Conservation (phyloP, 2,329 filamentous ascomycete species). For the Penicillium fuscoglaucum region DNA sequence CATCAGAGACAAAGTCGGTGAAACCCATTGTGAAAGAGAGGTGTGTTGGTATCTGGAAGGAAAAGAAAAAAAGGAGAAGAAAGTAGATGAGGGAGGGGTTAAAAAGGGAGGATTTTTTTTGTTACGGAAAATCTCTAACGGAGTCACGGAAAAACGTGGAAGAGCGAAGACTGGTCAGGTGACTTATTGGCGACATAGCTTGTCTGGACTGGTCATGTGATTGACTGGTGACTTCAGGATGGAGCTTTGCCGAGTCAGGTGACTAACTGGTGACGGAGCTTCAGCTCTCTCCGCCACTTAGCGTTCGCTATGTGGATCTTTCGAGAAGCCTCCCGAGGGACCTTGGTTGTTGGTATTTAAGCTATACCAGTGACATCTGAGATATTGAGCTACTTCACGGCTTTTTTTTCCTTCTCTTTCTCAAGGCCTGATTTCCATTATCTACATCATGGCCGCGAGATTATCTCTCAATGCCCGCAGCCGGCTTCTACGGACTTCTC, state of each 20-base stretch:
- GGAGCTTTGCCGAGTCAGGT: conserved; percentile 1
- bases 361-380: not conserved
- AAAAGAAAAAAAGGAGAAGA: conserved; percentile 22
- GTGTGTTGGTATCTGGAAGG: conserved; percentile 24
- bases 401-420: not conserved
- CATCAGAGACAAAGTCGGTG: conserved; percentile 63
- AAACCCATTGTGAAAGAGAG: conserved; percentile 60
- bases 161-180: conserved; percentile 8
- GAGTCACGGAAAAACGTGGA: conserved; percentile 20
- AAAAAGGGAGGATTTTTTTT: conserved; percentile 33
- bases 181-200: conserved; percentile 28
- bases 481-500: conserved; percentile 31
- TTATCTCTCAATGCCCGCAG: conserved; percentile 31
- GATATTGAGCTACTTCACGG: not conserved
- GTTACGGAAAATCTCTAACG: conserved; percentile 14
- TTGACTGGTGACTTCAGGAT: not conserved
- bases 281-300: conserved; percentile 31
- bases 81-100: conserved; percentile 33
- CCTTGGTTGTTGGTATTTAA: conserved; percentile 14
- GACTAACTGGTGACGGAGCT: conserved; percentile 30
- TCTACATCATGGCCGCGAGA: conserved; percentile 35
- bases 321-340: conserved; percentile 37
- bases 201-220: conserved; percentile 20
- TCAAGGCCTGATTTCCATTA: not conserved
- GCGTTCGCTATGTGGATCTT: conserved; percentile 34